phyloP scores from a whole-genome alignment of 2,329 filamentous ascomycete species.

The Cytospora piceicola region DNA sequence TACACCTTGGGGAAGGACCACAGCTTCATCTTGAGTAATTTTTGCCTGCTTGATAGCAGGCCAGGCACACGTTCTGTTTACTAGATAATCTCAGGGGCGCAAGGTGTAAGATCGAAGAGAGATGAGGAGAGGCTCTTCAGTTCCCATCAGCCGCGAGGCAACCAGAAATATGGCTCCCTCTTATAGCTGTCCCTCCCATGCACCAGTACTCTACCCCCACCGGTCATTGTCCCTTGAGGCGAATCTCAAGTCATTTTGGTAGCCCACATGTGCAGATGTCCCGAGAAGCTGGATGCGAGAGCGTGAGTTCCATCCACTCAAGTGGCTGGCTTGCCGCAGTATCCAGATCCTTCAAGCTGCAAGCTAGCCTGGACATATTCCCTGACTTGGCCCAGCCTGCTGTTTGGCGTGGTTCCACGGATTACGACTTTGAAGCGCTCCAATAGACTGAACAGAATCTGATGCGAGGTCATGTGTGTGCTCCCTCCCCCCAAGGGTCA shows the following conservation, averaged over 20 bases:
- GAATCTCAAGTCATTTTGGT: neutral
- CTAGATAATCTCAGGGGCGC: neutral
- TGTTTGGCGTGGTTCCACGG: no score
- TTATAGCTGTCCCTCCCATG: neutral
- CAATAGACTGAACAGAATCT: neutral
- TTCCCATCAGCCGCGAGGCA: neutral
- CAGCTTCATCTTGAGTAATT: neutral
- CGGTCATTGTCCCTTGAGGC: neutral
- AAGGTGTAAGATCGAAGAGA: neutral
- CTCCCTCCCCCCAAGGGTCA: neutral
- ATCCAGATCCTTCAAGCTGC: neutral
- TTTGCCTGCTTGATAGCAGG: neutral
- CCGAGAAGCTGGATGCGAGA: neutral
- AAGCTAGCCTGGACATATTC: neutral
- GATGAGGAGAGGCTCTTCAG: neutral
- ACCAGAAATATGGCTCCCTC: neutral
- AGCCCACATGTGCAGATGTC: neutral
- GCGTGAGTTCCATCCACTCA: neutral
- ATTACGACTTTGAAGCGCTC: neutral
- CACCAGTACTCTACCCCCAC: neutral
- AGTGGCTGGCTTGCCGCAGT: neutral
- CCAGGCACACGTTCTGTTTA: neutral
- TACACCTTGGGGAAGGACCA: conserved; percentile 52
- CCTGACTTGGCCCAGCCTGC: neutral
- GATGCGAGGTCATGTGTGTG: neutral